A percentile compares a stretch with the other conserved stretches of the same genome.
Conservation (phyloP, 441 rosid species). For the Adansonia grandidieri region DNA sequence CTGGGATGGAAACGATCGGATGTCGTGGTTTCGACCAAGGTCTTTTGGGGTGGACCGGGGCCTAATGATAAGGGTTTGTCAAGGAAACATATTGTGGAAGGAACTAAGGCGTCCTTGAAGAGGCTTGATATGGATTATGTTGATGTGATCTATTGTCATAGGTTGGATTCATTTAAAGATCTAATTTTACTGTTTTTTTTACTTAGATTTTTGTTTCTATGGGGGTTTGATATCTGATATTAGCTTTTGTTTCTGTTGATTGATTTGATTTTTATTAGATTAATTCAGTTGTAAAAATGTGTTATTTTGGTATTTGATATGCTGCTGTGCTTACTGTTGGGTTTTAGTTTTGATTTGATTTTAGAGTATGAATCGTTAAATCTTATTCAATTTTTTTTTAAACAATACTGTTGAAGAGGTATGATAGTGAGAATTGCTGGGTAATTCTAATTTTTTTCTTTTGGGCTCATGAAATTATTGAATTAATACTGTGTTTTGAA, state of each 20-base stretch:
- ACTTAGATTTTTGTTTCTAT: too few relatives aligned
- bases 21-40: slow-evolving; percentile 86
- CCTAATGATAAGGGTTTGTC: slow-evolving; percentile 92
- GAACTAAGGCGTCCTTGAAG: slow-evolving; percentile 89
- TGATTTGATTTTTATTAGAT: not conserved
- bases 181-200: too few relatives aligned
- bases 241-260: not conserved
- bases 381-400: not conserved
- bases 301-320: too few relatives aligned
- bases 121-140: slow-evolving; percentile 95
- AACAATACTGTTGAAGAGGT: not conserved
- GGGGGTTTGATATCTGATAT: not conserved
- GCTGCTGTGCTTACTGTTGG: too few relatives aligned
- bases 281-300: not conserved
- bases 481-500: not conserved
- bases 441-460: not conserved
- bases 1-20: slow-evolving; percentile 96
- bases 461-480: not conserved
- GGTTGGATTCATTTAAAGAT: slow-evolving; percentile 39
- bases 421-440: not conserved
- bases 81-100: slow-evolving; percentile 89
- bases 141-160: slow-evolving; percentile 83
- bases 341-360: not conserved
- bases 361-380: not conserved
- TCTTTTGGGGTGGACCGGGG: slow-evolving; percentile 97